Evolutionary conservation across 164 flowering plant species (phyloP).

Genomic region (Pachysandra terminalis): DNA sequence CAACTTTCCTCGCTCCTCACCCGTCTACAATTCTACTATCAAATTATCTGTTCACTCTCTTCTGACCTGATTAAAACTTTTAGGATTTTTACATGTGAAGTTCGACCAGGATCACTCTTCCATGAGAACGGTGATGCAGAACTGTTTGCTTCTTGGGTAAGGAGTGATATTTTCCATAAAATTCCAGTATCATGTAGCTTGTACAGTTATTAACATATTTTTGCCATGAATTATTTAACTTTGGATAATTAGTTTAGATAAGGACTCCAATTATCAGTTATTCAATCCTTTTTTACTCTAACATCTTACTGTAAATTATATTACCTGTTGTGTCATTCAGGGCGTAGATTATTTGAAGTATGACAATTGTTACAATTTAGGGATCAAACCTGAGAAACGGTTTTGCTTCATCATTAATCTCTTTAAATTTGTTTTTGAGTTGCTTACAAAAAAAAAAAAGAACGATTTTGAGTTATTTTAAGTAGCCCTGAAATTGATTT

Average conservation of each 20-base stretch:
- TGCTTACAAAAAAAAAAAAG: too few species aligned
- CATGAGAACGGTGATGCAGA: constrained; percentile 76
- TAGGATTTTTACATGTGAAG: constrained; percentile 87
- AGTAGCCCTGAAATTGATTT: constrained; percentile 6
- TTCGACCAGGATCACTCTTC: constrained; percentile 89
- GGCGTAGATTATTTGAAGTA: constrained; percentile 95
- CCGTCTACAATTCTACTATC: too few species aligned
- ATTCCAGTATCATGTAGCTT: too few species aligned
- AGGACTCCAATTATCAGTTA: neutral
- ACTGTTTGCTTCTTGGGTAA: constrained; percentile 90
- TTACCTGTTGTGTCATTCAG: constrained; percentile 28
- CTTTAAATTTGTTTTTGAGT: neutral
- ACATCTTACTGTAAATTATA: neutral
- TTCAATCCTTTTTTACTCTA: neutral
- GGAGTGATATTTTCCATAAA: constrained; percentile 11
- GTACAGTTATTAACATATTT: too few species aligned
- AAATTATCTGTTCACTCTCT: neutral
- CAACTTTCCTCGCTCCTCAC: too few species aligned
- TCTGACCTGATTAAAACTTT: constrained; percentile 14
- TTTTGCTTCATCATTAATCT: constrained; percentile 19
- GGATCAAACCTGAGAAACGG: constrained; percentile 75
- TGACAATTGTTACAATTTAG: constrained; percentile 94
- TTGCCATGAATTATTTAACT: too few species aligned
- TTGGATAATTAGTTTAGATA: constrained; percentile 11
- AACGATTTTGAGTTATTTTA: neutral